These are phyloP conservation scores for Trichoderma lentiforme DNA, from an alignment of 2,329 filamentous ascomycete genomes.

Conservation along the genomic window DNA sequence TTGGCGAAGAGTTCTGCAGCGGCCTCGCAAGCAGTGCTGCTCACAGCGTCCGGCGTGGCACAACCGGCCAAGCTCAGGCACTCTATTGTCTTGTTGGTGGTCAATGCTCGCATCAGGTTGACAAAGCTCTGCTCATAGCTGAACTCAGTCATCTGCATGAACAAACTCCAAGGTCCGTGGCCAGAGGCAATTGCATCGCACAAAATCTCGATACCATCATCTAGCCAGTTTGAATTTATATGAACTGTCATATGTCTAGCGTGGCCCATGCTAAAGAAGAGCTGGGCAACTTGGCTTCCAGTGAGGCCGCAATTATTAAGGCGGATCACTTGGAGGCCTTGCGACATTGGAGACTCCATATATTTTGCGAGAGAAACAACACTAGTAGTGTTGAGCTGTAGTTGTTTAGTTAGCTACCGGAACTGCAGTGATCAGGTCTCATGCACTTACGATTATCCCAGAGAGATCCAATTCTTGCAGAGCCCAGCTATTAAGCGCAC, in stretches of 20 bases:
- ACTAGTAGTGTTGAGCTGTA: constrained; percentile 48
- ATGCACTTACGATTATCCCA: constrained; percentile 45
- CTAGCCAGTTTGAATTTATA: constrained; percentile 52
- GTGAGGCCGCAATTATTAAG: constrained; percentile 53
- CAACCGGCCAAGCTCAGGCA: constrained; percentile 55
- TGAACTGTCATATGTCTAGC: constrained; percentile 47
- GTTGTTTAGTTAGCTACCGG: constrained; percentile 1
- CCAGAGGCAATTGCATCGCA: constrained; percentile 46
- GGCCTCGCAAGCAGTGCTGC: constrained; percentile 45
- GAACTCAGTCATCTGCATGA: constrained; percentile 58
- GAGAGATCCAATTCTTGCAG: constrained; percentile 55
- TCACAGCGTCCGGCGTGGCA: constrained; percentile 45
- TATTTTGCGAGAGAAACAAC: constrained; percentile 46
- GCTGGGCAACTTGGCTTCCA: constrained; percentile 46
- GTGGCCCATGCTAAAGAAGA: constrained; percentile 50
- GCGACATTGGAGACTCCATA: constrained; percentile 39
- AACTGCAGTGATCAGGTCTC: too few species aligned
- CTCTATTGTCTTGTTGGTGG: constrained; percentile 48
- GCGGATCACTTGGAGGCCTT: constrained; percentile 42
- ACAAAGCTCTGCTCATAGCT: constrained; percentile 50
- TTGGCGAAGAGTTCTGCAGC: constrained; percentile 50
- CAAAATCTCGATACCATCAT: constrained; percentile 50
- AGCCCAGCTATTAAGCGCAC: constrained; percentile 41
- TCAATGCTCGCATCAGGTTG: constrained; percentile 47
- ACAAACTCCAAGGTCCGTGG: constrained; percentile 48